Conservation (phyloP, 2,329 filamentous ascomycete genomes). For the Diplodia corticola region DNA sequence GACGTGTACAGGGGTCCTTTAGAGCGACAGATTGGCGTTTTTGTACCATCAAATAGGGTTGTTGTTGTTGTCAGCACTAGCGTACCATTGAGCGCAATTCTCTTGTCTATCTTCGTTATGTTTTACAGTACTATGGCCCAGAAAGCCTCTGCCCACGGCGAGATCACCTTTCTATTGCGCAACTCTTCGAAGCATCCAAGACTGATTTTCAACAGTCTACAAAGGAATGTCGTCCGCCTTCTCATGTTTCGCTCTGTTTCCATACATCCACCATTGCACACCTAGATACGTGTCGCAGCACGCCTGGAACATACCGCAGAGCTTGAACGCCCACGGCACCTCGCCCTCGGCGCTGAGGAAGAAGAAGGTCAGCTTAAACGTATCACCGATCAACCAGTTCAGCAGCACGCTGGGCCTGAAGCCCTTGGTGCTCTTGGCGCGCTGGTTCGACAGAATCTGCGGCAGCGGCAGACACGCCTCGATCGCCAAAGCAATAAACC, state of each 20-base stretch:
- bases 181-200: too few species aligned
- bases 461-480: slow-evolving; percentile 81
- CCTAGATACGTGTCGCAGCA: slow-evolving; percentile 73
- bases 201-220: neutral
- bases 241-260: slow-evolving; percentile 31
- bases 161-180: neutral
- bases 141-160: neutral
- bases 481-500: slow-evolving; percentile 73
- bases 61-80: neutral
- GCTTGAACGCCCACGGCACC: slow-evolving; percentile 78
- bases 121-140: neutral
- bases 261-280: slow-evolving; percentile 61
- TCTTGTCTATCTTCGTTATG: slow-evolving; percentile 7
- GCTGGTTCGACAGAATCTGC: slow-evolving; percentile 71
- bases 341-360: slow-evolving; percentile 71
- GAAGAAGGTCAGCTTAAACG: slow-evolving; percentile 77
- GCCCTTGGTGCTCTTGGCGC: slow-evolving; percentile 69
- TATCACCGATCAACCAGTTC: slow-evolving; percentile 77
- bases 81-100: neutral
- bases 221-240: slow-evolving; percentile 13
- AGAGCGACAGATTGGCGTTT: slow-evolving; percentile 9
- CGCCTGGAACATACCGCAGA: slow-evolving; percentile 80
- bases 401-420: slow-evolving; percentile 74
- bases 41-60: neutral
- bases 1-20: neutral